These are phyloP conservation scores for Phytophthora constricta DNA, from an alignment of 352 stramenopile species.

Conservation along the genomic window DNA sequence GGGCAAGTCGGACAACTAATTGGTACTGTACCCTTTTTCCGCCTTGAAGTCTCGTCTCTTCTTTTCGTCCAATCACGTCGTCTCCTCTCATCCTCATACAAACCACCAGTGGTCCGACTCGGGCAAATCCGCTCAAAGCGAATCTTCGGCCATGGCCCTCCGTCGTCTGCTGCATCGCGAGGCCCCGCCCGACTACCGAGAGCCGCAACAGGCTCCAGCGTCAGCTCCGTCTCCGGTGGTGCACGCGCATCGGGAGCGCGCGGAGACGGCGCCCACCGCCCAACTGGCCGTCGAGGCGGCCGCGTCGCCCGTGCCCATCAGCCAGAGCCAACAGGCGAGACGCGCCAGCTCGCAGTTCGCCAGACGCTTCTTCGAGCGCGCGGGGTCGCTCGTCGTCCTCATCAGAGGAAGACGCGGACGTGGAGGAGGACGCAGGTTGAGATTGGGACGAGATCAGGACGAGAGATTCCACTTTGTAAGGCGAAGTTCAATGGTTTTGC, in stretches of 20 bases:
- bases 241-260: slow-evolving; percentile 34
- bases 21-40: too few species aligned
- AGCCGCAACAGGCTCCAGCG: slow-evolving; percentile 4
- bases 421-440: slow-evolving; percentile 16
- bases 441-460: too few species aligned
- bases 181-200: slow-evolving; percentile 1
- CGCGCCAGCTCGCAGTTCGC: slow-evolving; percentile 28
- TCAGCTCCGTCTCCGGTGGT: slow-evolving; percentile 26
- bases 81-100: too few species aligned
- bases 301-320: slow-evolving; percentile 16
- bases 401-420: slow-evolving; percentile 34
- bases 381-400: slow-evolving; percentile 28
- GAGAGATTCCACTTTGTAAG: too few species aligned
- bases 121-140: slow-evolving; percentile 18
- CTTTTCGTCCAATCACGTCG: not conserved
- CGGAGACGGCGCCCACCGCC: slow-evolving; percentile 35
- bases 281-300: slow-evolving; percentile 16
- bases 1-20: too few species aligned
- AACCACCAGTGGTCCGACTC: too few species aligned
- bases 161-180: slow-evolving; percentile 32
- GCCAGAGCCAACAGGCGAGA: slow-evolving; percentile 10
- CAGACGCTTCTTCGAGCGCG: slow-evolving; percentile 36
- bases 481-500: too few species aligned
- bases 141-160: slow-evolving; percentile 22
- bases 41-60: too few species aligned